A percentile compares a stretch with the other conserved stretches of the same genome.
Conservation (phyloP, 306 rosid species). For the Ammopiptanthus mongolicus region DNA sequence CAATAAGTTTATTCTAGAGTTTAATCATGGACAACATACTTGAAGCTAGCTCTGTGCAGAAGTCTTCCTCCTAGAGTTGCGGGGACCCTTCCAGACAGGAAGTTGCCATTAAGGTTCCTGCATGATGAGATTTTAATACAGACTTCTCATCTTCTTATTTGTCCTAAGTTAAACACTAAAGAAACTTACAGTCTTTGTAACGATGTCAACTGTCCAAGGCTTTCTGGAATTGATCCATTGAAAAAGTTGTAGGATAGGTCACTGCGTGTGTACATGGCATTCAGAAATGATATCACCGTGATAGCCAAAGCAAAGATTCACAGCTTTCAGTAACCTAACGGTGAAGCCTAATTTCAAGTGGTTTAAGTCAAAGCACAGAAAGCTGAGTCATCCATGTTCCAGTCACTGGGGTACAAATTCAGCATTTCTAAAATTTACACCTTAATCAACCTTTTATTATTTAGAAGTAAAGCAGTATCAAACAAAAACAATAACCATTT, state of each 20-base stretch:
- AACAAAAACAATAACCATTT: not conserved
- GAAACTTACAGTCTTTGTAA: slow-evolving; percentile 65
- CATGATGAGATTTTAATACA: slow-evolving; percentile 25
- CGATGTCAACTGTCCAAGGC: slow-evolving; percentile 74
- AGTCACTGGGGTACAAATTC: not conserved
- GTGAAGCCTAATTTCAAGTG: not conserved
- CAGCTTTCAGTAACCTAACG: not conserved
- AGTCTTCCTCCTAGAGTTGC: slow-evolving; percentile 82
- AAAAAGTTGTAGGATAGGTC: slow-evolving; percentile 83
- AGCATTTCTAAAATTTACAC: not conserved
- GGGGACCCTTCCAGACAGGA: slow-evolving; percentile 76
- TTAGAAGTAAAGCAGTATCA: not conserved
- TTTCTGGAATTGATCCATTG: slow-evolving; percentile 91
- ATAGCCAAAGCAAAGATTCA: slow-evolving; percentile 13
- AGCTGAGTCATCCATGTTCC: not conserved
- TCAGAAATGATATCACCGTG: slow-evolving; percentile 21
- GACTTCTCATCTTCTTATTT: slow-evolving; percentile 8
- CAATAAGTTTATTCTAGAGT: not conserved
- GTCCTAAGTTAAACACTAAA: slow-evolving; percentile 2
- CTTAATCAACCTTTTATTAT: not conserved
- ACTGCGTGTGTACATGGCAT: slow-evolving; percentile 44
- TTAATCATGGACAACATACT: slow-evolving; percentile 47
- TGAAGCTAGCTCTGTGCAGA: slow-evolving; percentile 95
- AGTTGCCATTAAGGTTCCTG: slow-evolving; percentile 88
- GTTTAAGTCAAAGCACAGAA: not conserved